phyloP scores from a whole-genome alignment of 2,329 filamentous ascomycete species.

The Xylariaceae sp. region DNA sequence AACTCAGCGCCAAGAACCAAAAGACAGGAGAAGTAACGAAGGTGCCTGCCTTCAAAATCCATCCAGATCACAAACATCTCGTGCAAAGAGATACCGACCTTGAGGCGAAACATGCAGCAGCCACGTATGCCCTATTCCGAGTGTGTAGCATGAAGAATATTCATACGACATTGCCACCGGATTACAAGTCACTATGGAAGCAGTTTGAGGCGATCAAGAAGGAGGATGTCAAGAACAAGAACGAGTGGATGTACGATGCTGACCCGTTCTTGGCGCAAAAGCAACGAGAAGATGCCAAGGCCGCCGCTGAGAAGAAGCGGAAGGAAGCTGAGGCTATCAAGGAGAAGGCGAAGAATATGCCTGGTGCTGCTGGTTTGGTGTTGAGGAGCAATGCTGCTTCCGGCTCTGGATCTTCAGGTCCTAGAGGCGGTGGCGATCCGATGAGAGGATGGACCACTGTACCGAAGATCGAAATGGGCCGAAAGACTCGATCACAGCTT shows the following conservation, averaged over 20 bases:
- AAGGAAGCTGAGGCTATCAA: slow-evolving; percentile 66
- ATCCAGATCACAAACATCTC: slow-evolving; percentile 71
- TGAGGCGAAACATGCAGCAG: slow-evolving; percentile 90
- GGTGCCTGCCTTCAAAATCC: slow-evolving; percentile 80
- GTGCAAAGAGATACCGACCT: slow-evolving; percentile 75
- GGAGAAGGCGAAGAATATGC: slow-evolving; percentile 65
- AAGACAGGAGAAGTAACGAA: slow-evolving; percentile 78
- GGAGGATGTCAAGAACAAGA: slow-evolving; percentile 74
- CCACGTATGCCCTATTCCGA: slow-evolving; percentile 85
- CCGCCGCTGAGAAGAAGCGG: slow-evolving; percentile 73
- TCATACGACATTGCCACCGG: slow-evolving; percentile 89
- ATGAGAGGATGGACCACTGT: slow-evolving; percentile 79
- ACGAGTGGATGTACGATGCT: slow-evolving; percentile 88
- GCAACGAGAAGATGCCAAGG: slow-evolving; percentile 76
- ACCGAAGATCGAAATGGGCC: slow-evolving; percentile 91
- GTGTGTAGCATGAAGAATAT: slow-evolving; percentile 96
- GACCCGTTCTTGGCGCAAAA: slow-evolving; percentile 84
- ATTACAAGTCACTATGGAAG: slow-evolving; percentile 88
- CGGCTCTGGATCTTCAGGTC: slow-evolving; percentile 32
- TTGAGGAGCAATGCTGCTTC: slow-evolving; percentile 45
- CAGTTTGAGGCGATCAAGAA: slow-evolving; percentile 81
- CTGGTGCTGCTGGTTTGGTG: slow-evolving; percentile 55
- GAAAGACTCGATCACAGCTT: slow-evolving; percentile 72
- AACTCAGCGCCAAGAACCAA: slow-evolving; percentile 69
- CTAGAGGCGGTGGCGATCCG: slow-evolving; percentile 38